phyloP scores from a whole-genome alignment of 192 early-diverging fungal species.

The Cladochytrium replicatum region DNA sequence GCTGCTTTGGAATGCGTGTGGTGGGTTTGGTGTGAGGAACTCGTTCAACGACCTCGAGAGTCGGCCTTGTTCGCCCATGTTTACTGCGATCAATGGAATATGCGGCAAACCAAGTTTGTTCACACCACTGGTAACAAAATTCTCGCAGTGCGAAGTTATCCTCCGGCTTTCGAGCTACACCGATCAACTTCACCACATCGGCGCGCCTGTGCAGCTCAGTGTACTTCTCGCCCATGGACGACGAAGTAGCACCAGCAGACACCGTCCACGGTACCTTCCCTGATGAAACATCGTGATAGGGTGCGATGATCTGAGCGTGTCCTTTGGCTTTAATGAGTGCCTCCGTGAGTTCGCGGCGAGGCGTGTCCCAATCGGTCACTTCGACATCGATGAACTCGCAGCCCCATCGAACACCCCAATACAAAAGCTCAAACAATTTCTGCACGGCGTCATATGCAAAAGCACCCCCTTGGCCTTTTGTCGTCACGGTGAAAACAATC shows the following conservation, averaged over 20 bases:
- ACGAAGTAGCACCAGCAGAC: background rate
- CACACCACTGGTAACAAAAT: constrained; percentile 47
- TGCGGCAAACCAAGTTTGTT: constrained; percentile 24
- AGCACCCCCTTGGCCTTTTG: constrained; percentile 74
- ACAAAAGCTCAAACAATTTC: constrained; percentile 56
- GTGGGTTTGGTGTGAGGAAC: constrained; percentile 93
- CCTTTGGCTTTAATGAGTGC: constrained; percentile 46
- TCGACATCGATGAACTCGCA: constrained; percentile 93
- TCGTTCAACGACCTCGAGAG: constrained; percentile 80
- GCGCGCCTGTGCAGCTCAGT: constrained; percentile 33
- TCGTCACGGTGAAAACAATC: constrained; percentile 91
- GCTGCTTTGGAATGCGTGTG: constrained; percentile 61
- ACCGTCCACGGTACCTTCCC: constrained; percentile 60
- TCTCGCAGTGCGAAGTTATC: constrained; percentile 75
- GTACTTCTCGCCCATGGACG: constrained; percentile 42
- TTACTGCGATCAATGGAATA: constrained; percentile 76
- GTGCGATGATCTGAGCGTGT: constrained; percentile 62
- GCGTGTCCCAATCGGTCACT: too few species aligned
- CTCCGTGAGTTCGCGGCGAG: constrained; percentile 18
- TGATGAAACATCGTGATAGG: constrained; percentile 79
- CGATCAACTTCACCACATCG: constrained; percentile 91
- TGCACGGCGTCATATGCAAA: constrained; percentile 54
- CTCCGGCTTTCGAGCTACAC: constrained; percentile 55
- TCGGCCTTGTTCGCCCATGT: constrained; percentile 89
- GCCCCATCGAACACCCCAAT: constrained; percentile 69